Conservation (phyloP, 345 rosid genomes). For the Rubroshorea leprosula region DNA sequence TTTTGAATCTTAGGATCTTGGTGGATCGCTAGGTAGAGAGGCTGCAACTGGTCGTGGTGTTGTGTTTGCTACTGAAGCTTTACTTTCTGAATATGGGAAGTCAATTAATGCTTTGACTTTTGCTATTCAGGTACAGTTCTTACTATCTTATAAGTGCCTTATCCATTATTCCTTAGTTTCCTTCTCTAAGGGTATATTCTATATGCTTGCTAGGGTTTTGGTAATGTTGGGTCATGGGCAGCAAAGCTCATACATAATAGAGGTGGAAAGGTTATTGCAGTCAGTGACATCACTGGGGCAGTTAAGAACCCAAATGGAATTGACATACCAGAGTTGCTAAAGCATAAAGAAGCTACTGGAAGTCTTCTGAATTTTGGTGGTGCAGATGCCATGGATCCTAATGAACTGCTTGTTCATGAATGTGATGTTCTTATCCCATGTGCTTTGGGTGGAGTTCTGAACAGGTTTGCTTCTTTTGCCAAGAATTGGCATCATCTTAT, state of each 20-base stretch:
- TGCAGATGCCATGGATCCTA: constrained; percentile 62
- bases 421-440: constrained; percentile 98
- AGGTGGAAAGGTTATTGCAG: constrained; percentile 91
- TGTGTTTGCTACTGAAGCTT: constrained; percentile 82
- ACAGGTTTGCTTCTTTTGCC: constrained; percentile 50
- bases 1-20: constrained; percentile 93
- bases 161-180: not conserved
- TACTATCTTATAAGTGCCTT: not conserved
- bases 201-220: constrained; percentile 64
- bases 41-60: constrained; percentile 99
- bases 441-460: constrained; percentile 92
- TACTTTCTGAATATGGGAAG: constrained; percentile 83
- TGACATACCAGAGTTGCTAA: constrained; percentile 47
- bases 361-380: constrained; percentile 63
- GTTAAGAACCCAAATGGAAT: constrained; percentile 78
- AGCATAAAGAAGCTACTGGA: constrained; percentile 57
- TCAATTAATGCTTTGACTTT: constrained; percentile 73
- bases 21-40: constrained; percentile 97
- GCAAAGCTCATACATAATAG: constrained; percentile 76
- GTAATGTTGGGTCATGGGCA: constrained; percentile 97
- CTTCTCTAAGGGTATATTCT: not conserved
- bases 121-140: constrained; percentile 65
- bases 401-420: constrained; percentile 68
- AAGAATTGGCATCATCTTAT: constrained; percentile 2
- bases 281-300: constrained; percentile 93